Conservation (phyloP, 2,329 filamentous ascomycete species). For the Botrytis fabae region DNA sequence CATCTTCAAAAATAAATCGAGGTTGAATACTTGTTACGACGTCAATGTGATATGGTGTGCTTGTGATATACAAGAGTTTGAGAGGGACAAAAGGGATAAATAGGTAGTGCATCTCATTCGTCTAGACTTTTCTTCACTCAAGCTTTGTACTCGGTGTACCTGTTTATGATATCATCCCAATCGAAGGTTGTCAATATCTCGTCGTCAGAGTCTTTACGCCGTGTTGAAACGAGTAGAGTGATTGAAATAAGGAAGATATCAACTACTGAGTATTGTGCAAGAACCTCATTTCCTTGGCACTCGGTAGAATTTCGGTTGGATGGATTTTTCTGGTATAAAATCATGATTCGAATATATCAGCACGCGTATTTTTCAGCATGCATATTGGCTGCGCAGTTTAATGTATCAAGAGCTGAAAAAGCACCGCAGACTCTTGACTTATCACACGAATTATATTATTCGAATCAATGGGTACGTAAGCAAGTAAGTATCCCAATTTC, state of each 20-base stretch:
- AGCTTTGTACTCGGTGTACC: neutral
- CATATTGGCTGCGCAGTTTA: neutral
- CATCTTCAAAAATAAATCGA: neutral
- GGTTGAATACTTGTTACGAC: neutral
- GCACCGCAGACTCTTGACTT: neutral
- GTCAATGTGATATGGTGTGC: neutral
- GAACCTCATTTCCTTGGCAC: neutral
- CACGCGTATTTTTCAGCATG: slow-evolving; percentile 2
- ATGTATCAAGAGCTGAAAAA: neutral
- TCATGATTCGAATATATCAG: neutral
- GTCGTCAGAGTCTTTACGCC: too few relatives aligned
- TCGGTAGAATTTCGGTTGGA: neutral
- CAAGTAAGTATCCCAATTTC: neutral
- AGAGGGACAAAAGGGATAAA: neutral
- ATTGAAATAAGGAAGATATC: too few relatives aligned
- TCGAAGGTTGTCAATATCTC: neutral
- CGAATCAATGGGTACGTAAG: neutral
- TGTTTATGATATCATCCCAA: neutral
- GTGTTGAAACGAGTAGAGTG: too few relatives aligned
- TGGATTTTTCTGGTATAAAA: neutral
- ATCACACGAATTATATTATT: neutral
- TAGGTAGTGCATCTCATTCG: neutral
- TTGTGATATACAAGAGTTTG: neutral
- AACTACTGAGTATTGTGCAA: neutral
- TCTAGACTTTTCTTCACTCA: neutral